Base-by-base conservation (phyloP, 106 monocot species). In the Narthecium ossifragum region DNA sequence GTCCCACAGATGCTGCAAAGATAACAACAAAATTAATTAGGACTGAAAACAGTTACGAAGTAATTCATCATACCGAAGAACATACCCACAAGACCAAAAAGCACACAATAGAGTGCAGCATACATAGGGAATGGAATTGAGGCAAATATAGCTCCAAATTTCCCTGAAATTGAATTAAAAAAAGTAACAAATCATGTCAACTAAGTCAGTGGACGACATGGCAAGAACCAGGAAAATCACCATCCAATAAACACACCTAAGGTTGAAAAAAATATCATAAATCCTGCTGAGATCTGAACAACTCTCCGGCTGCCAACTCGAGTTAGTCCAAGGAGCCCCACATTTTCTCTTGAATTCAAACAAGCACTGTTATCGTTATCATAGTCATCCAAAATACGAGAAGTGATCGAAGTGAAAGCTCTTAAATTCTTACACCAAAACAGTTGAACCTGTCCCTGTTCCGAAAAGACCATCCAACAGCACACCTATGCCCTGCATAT, bases 91-190 rank as follows among this genome's bases (percentile, higher is more conserved):
- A 81, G 70, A 5, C 78, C 86, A 65, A 86, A 86, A 40, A 86
- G 75, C n/a, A 86, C 23, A 58, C 86, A 86, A 63, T 86, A 86
- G 6, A 86, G 15, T 27, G 81, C 81, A 56, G 86, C 81, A 61
- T 81, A 86, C 50, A 86, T 86, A 21, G 86, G 74, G 58, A 81
- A 74, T 29, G 86, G 86, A 41, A 86, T 86, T 8, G 86, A 81
- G 47, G 86, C 81, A 62, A 86, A 86, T 15, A 81, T 32, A 9
- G 86, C 81, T 64, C 86, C 86, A 68, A 86, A 86, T 65, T 86
- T 86, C 38, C 86, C 86, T 86, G 65, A 12, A 71, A 43, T 8
- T 55, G 62, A 32, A 46, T 20, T 30, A 27, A 21, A 56, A n/a
- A n/a, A n/a, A n/a, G n/a, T n/a, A n/a, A n/a, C n/a, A n/a, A n/a